Evolutionary conservation across 495 filamentous ascomycete species (phyloP), one percentile per base, ranked within the genome.

Genomic region (Penicillium psychrofluorescens): DNA sequence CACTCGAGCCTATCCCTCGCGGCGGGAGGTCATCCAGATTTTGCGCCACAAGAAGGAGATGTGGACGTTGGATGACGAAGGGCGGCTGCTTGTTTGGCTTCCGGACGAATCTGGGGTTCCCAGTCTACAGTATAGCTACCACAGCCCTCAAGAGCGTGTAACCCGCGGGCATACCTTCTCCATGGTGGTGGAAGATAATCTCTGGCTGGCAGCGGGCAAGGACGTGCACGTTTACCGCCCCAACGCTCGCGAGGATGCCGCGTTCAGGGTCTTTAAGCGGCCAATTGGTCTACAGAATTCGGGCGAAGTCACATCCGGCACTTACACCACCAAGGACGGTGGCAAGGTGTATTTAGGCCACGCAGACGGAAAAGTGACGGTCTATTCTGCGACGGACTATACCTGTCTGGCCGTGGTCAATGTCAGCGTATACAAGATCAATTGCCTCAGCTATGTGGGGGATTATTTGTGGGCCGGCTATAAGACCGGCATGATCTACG

Each of bases 371-470:
- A 97, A 97, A 61, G 80, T 98, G 15, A 91, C 86, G 45, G 80
- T 96, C 35, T 97, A 95, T 56, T 91, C 90, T 0, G 74, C 77
- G 9, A 70, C 70, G 8, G 80, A 87, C 54, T 89, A 85, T 46
- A 59, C 77, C 7, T 96, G 89, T 54, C 50, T 94, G 11, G 78
- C 77, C 12, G 74, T 94, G 27, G 70, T 95, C 40, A 94, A 76
- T 53, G 78, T 95, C 47, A 97, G 88, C 62, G 75, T 89, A 4
- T 97, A 95, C 73, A 98, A 95, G 65, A 91, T 97, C 64, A 95
- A 88, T 55, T 84, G 86, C 27, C 74, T 98, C 27, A 79, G 79
- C 12, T 86, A 89, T 7, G 86, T 89, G 8, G 91, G 90, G 1
- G 78, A 81, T 47, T 79, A 88, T 60, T 75, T 98, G 8, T 98